Evolutionary conservation across 352 stramenopile species (phyloP).

Genomic region (Pythium periplocum): DNA sequence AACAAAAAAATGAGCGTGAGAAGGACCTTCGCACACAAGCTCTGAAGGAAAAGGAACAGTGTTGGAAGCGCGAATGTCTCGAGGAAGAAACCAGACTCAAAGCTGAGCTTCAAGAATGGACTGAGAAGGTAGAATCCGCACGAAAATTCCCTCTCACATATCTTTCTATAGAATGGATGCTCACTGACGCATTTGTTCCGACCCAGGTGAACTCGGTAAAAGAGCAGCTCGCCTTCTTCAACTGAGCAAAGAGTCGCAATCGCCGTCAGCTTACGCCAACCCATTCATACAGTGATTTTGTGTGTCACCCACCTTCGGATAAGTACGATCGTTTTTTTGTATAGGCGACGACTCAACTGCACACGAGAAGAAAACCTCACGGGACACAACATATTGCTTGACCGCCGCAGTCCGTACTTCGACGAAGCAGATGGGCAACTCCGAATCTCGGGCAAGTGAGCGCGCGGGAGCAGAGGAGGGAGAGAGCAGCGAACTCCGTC

Average conservation of each 20-base stretch:
- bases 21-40: too few species aligned
- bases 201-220: conserved; percentile 7
- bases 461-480: neutral
- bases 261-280: neutral
- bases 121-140: conserved; percentile 12
- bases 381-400: neutral
- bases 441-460: conserved; percentile 30
- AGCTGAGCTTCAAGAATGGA: conserved; percentile 12
- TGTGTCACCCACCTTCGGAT: conserved; percentile 8
- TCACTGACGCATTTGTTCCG: too few species aligned
- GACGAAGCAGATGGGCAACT: conserved; percentile 36
- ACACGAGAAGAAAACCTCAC: neutral
- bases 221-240: neutral
- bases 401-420: neutral
- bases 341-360: neutral
- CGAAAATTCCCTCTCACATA: conserved; percentile 2
- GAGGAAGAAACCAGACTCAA: conserved; percentile 16
- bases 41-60: conserved; percentile 8
- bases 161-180: neutral
- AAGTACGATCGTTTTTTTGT: conserved; percentile 16
- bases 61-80: conserved; percentile 13
- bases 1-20: neutral
- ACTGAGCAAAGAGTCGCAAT: conserved; percentile 3
- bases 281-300: conserved; percentile 7
- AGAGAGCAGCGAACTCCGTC: conserved; percentile 7